These are phyloP conservation scores for Rutstroemia sp. DNA, from an alignment of 2,329 filamentous ascomycete species.

Conservation along the genomic window DNA sequence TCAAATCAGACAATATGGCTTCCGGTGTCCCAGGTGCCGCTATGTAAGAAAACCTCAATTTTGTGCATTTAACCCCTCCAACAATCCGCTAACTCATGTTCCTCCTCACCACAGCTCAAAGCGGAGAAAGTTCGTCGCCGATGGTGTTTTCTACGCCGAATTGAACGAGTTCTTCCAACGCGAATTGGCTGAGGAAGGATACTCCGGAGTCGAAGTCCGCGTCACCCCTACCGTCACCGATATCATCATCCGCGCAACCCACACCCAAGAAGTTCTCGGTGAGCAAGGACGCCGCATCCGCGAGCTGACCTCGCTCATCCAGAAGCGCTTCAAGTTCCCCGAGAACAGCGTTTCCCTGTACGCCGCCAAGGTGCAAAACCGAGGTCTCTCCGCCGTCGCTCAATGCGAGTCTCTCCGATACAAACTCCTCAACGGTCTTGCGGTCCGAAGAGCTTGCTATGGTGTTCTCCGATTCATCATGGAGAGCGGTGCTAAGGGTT, in stretches of 20 bases:
- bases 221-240: conserved; percentile 98
- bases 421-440: conserved; percentile 99
- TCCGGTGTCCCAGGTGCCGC: conserved; percentile 31
- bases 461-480: conserved; percentile 99
- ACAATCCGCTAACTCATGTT: background rate
- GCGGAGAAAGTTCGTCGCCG: conserved; percentile 90
- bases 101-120: conserved; percentile 58
- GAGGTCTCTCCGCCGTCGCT: conserved; percentile 97
- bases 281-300: conserved; percentile 99
- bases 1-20: conserved; percentile 31
- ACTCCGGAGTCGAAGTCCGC: conserved; percentile 99
- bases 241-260: conserved; percentile 93
- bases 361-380: conserved; percentile 99
- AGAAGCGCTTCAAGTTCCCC: conserved; percentile 99
- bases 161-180: conserved; percentile 99
- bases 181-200: conserved; percentile 99
- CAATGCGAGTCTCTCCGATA: conserved; percentile 99
- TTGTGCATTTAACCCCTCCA: background rate
- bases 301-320: conserved; percentile 99
- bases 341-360: conserved; percentile 99
- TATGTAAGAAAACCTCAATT: conserved; percentile 27
- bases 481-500: conserved; percentile 99
- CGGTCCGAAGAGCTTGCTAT: conserved; percentile 98
- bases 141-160: conserved; percentile 99
- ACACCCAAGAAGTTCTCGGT: conserved; percentile 99